A percentile compares a stretch with the other conserved stretches of the same genome.
Conservation (phyloP, 306 rosid species). For the Citrullus amarus region DNA sequence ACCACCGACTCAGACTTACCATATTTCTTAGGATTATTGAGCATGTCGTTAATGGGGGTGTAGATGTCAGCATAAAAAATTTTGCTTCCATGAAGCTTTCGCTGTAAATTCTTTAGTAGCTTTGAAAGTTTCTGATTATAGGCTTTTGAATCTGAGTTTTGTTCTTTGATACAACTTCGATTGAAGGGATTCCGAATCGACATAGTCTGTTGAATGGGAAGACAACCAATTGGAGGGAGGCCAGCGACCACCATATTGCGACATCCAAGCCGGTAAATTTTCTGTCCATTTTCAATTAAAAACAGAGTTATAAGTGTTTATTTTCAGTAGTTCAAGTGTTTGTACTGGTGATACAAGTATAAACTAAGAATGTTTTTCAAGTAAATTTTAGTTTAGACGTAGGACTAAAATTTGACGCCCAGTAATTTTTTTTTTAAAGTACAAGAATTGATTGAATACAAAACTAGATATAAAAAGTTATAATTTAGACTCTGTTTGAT, state of each 20-base stretch:
- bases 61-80: constrained; percentile 21
- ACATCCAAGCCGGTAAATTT: constrained; percentile 4
- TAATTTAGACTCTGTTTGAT: too few relatives aligned
- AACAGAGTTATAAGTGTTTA: constrained; percentile 16
- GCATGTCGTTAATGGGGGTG: constrained; percentile 17
- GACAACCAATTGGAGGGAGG: constrained; percentile 10
- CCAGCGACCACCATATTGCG: too few relatives aligned
- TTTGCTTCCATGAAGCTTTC: constrained; percentile 32
- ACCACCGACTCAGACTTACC: constrained; percentile 11
- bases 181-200: not conserved
- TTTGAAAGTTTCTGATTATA: constrained; percentile 28
- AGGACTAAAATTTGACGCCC: too few relatives aligned
- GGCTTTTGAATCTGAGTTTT: constrained; percentile 31
- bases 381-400: too few relatives aligned
- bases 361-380: too few relatives aligned
- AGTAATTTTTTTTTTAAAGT: too few relatives aligned
- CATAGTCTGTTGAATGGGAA: constrained; percentile 43
- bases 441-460: too few relatives aligned
- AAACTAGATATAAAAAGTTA: too few relatives aligned
- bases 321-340: too few relatives aligned
- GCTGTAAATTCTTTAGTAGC: not conserved
- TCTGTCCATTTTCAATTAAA: constrained; percentile 16
- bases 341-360: too few relatives aligned
- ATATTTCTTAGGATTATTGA: constrained; percentile 36
- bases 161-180: constrained; percentile 22